phyloP scores from a whole-genome alignment of 768 basidiomycete genomes.

The Tylopilus subfusipes region DNA sequence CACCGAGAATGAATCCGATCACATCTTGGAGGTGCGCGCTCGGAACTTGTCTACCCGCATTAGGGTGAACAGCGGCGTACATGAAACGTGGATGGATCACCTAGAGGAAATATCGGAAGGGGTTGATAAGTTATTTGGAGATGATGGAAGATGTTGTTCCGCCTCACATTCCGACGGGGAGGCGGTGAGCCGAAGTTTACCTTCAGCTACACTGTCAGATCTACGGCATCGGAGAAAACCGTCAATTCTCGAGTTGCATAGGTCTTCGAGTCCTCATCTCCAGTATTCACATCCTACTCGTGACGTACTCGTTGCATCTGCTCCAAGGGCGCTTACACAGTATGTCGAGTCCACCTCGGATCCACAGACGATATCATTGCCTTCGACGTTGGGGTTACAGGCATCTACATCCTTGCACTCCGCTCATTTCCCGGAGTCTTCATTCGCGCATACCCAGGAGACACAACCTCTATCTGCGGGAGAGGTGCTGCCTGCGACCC shows the following conservation, averaged over 20 bases:
- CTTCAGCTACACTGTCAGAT: conserved; percentile 33
- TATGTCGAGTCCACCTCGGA: conserved; percentile 60
- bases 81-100: conserved; percentile 63
- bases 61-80: conserved; percentile 40
- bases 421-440: conserved; percentile 8
- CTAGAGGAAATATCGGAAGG: conserved; percentile 60
- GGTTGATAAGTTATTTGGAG: conserved; percentile 57
- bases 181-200: conserved; percentile 45
- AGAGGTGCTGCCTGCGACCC: conserved; percentile 34
- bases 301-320: conserved; percentile 55
- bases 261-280: conserved; percentile 36
- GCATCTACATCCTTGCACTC: conserved; percentile 31
- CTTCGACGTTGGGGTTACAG: conserved; percentile 69
- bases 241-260: conserved; percentile 40
- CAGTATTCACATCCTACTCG: conserved; percentile 51
- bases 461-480: neutral
- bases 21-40: conserved; percentile 45
- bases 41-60: conserved; percentile 53
- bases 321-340: conserved; percentile 74
- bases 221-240: conserved; percentile 42
- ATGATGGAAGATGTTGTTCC: conserved; percentile 12
- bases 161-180: conserved; percentile 12
- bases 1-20: conserved; percentile 45
- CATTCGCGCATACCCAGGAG: neutral
- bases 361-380: conserved; percentile 52